phyloP scores from a whole-genome alignment of 768 basidiomycete genomes.

The Tylopilus sp. region DNA sequence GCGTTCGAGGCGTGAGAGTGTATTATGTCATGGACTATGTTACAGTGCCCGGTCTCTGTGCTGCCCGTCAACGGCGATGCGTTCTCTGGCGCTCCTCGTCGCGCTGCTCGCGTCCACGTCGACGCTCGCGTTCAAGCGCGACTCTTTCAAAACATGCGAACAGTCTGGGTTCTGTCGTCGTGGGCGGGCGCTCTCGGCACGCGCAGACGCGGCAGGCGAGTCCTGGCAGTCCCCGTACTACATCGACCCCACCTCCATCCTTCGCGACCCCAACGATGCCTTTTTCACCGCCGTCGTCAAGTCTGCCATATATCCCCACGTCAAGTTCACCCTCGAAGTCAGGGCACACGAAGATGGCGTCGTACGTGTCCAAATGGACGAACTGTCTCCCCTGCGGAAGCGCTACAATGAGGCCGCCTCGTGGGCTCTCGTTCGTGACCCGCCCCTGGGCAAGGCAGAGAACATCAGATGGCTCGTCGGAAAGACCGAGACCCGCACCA shows the following conservation, averaged over 20 bases:
- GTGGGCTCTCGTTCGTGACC: conserved; percentile 83
- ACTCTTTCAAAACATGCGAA: conserved; percentile 94
- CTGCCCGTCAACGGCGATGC: conserved; percentile 9
- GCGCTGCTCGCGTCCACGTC: conserved; percentile 30
- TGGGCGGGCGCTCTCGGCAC: conserved; percentile 77
- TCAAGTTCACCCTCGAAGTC: conserved; percentile 79
- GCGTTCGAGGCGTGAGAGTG: conserved; percentile 33
- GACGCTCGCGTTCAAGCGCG: conserved; percentile 60
- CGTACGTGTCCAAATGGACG: conserved; percentile 90
- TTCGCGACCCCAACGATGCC: conserved; percentile 48
- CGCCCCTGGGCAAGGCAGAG: conserved; percentile 45
- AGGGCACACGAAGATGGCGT: conserved; percentile 86
- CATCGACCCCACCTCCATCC: conserved; percentile 55
- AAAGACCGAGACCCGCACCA: conserved; percentile 59
- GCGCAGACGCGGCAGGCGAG: conserved; percentile 54
- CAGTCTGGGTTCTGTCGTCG: conserved; percentile 94
- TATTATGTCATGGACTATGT: conserved; percentile 1
- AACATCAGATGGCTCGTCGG: conserved; percentile 62
- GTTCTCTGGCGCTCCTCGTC: conserved; percentile 28
- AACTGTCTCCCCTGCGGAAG: conserved; percentile 71
- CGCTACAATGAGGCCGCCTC: conserved; percentile 89
- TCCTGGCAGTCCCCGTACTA: conserved; percentile 89
- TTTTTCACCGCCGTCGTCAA: conserved; percentile 72
- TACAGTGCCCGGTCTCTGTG: not conserved
- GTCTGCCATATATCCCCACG: conserved; percentile 78